Conservation (phyloP, 1,284 basidiomycete genomes). For the Cutaneotrichosporon sp. region DNA sequence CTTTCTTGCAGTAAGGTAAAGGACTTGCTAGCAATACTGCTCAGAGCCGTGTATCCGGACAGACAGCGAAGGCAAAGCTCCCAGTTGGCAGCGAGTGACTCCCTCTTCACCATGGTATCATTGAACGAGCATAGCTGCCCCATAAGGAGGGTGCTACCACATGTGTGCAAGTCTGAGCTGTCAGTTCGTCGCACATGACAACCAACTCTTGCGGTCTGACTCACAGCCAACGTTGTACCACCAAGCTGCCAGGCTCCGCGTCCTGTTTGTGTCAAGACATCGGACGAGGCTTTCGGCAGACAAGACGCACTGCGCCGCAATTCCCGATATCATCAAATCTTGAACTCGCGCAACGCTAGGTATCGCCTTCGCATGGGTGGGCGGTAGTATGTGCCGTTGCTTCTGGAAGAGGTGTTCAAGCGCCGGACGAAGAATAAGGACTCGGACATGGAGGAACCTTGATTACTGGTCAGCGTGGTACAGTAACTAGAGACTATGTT, state of each 20-base stretch:
- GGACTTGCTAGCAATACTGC: neutral
- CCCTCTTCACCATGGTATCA: neutral
- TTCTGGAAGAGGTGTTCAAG: neutral
- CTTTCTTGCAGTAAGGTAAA: neutral
- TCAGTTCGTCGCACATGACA: neutral
- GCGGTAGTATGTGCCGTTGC: neutral
- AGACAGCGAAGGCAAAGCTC: neutral
- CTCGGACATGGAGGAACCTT: neutral
- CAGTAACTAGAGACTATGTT: too few species aligned
- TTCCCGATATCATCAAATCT: neutral
- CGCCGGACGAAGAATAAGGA: neutral
- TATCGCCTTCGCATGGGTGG: neutral
- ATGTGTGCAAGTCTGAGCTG: slow-evolving; percentile 1
- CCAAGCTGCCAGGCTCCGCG: neutral
- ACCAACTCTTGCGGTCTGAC: neutral
- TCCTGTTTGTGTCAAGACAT: neutral
- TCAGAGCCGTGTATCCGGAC: neutral
- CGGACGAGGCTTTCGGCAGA: neutral
- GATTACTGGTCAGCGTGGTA: neutral
- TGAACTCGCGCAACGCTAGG: neutral
- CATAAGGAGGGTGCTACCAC: neutral
- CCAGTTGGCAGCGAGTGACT: neutral
- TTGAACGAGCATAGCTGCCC: neutral
- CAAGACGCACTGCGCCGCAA: neutral
- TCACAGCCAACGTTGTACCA: slow-evolving; percentile 1